phyloP scores from a whole-genome alignment of 768 basidiomycete species.

The Suillus cothurnatus region DNA sequence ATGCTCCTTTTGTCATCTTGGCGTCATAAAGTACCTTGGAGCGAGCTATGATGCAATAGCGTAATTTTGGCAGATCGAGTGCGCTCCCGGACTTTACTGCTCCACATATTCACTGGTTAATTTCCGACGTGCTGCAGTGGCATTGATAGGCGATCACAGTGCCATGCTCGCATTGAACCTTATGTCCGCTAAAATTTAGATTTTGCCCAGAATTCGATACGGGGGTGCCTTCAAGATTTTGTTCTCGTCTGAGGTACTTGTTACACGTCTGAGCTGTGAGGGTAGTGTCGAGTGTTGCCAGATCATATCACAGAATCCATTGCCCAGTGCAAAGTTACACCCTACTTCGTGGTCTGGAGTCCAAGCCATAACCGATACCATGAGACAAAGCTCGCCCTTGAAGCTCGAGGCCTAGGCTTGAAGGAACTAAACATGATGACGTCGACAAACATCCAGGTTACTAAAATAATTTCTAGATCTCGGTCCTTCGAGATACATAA shows the following conservation, averaged over 20 bases:
- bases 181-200: neutral
- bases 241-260: neutral
- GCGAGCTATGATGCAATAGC: constrained; percentile 1
- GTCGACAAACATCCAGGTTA: too few relatives aligned
- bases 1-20: neutral
- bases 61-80: neutral
- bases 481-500: constrained; percentile 4
- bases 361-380: neutral
- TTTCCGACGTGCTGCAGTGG: neutral
- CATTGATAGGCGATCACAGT: constrained; percentile 1
- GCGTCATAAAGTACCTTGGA: neutral
- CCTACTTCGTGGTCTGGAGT: neutral
- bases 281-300: neutral
- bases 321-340: neutral
- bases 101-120: neutral
- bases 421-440: neutral
- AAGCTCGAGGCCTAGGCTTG: too few relatives aligned
- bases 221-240: neutral
- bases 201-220: neutral
- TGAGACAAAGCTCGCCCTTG: neutral
- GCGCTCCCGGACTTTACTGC: neutral
- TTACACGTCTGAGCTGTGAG: neutral
- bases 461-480: constrained; percentile 3
- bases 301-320: neutral
- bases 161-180: neutral